Evolutionary conservation across 2,329 filamentous ascomycete species (phyloP).

Genomic region (Colletotrichum australisinense): DNA sequence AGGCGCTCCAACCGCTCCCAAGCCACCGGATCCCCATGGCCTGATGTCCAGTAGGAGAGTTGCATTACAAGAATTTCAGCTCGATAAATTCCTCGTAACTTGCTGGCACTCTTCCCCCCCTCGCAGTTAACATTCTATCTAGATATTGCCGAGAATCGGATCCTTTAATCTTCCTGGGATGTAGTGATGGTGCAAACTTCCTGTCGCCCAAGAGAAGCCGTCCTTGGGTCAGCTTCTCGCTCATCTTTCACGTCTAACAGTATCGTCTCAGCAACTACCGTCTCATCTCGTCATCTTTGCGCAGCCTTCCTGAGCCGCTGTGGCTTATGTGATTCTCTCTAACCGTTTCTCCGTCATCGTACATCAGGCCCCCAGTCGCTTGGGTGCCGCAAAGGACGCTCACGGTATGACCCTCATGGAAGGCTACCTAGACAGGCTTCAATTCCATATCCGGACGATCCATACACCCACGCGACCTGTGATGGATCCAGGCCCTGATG

Average conservation of each 20-base stretch:
- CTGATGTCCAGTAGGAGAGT: conserved; percentile 10
- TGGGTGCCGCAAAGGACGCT: conserved; percentile 17
- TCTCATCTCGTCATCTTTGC: conserved; percentile 15
- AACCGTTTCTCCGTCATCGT: conserved; percentile 34
- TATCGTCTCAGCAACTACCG: conserved; percentile 1
- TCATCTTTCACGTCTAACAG: conserved; percentile 18
- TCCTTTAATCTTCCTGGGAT: background rate
- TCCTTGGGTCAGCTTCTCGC: background rate
- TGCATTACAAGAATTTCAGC: background rate
- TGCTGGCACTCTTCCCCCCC: background rate
- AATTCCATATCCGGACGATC: conserved; percentile 24
- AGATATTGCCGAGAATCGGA: background rate
- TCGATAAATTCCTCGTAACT: background rate
- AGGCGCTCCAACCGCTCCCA: conserved; percentile 28
- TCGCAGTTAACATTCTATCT: background rate
- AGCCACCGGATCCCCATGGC: conserved; percentile 20
- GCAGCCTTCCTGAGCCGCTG: conserved; percentile 10
- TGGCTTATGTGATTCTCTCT: conserved; percentile 24
- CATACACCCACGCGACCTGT: conserved; percentile 33
- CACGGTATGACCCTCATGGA: conserved; percentile 11
- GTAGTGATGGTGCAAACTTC: background rate
- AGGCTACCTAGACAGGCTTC: conserved; percentile 19
- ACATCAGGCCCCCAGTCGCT: conserved; percentile 33
- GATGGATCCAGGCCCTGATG: conserved; percentile 48
- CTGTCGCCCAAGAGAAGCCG: background rate